Percentiles rank a stretch among this genome's conserved stretches.
These are phyloP conservation scores for Clonostachys rosea DNA, from an alignment of 2,329 filamentous ascomycete genomes.

Conservation along the genomic window DNA sequence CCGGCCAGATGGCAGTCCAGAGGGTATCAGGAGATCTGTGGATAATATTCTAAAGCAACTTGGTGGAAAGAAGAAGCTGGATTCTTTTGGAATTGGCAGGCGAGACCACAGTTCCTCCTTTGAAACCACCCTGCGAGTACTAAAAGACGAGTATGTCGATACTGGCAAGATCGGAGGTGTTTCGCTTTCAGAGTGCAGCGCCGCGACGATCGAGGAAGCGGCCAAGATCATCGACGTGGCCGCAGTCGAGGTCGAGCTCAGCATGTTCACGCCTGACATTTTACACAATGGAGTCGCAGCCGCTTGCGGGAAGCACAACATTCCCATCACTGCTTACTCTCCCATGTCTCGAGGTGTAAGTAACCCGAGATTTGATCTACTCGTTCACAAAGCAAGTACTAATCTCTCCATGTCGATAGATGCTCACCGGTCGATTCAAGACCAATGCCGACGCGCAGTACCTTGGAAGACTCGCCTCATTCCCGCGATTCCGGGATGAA, in stretches of 20 bases:
- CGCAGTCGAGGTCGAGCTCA: conserved; percentile 52
- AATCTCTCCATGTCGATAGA: too few species aligned
- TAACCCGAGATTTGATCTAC: too few species aligned
- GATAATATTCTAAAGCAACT: conserved; percentile 48
- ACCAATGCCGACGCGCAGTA: conserved; percentile 48
- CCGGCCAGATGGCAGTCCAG: conserved; percentile 40
- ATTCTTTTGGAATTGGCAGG: conserved; percentile 55
- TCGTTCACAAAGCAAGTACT: too few species aligned
- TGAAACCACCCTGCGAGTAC: conserved; percentile 32
- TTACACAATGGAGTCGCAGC: conserved; percentile 45
- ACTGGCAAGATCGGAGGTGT: conserved; percentile 46
- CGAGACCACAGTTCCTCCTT: conserved; percentile 45
- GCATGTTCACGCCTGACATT: conserved; percentile 41
- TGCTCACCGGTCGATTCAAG: conserved; percentile 49
- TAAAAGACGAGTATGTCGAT: conserved; percentile 44
- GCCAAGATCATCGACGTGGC: conserved; percentile 36
- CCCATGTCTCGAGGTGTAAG: conserved; percentile 55
- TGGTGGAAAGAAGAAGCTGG: conserved; percentile 53
- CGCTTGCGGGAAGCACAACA: conserved; percentile 56
- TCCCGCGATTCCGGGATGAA: conserved; percentile 57
- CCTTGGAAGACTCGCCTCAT: conserved; percentile 35
- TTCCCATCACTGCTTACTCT: conserved; percentile 69
- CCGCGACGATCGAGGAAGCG: conserved; percentile 41
- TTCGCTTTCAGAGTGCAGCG: conserved; percentile 44
- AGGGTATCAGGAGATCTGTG: conserved; percentile 50